These are phyloP conservation scores for Leavenworthia alabamica DNA, from an alignment of 345 rosid genomes.

Conservation along the genomic window DNA sequence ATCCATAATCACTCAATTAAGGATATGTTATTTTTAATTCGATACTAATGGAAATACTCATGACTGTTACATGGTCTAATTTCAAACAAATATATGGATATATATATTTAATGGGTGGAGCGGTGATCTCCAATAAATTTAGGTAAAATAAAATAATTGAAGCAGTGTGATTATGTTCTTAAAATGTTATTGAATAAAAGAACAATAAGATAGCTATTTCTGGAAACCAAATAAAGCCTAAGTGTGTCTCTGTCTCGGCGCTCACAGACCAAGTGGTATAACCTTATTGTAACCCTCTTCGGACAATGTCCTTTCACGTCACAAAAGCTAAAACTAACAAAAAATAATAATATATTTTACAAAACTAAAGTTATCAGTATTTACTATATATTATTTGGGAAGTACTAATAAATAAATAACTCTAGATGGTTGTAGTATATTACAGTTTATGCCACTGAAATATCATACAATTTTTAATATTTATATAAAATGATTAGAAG, in stretches of 20 bases:
- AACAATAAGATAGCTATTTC: conserved; percentile 11
- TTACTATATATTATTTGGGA: not conserved
- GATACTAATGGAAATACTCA: conserved; percentile 25
- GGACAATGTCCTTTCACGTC: conserved; percentile 24
- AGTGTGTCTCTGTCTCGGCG: conserved; percentile 23
- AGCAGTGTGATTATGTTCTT: not conserved
- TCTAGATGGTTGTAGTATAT: not conserved
- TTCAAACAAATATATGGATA: no score
- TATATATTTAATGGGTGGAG: not conserved
- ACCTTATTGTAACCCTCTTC: conserved; percentile 22
- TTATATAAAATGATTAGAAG: no score
- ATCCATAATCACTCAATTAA: conserved; percentile 18
- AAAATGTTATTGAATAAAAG: conserved; percentile 9
- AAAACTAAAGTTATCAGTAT: not conserved
- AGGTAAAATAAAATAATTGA: not conserved
- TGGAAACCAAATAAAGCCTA: conserved; percentile 8
- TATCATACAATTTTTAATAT: no score
- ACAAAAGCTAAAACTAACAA: no score
- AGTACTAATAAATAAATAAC: not conserved
- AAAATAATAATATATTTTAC: no score
- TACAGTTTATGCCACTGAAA: conserved; percentile 3
- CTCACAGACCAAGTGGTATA: conserved; percentile 27
- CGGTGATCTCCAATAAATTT: conserved; percentile 8
- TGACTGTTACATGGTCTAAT: conserved; percentile 18
- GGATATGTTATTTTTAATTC: conserved; percentile 27